These are phyloP conservation scores for Cytospora piceae DNA, from an alignment of 2,329 filamentous ascomycete genomes.

Conservation along the genomic window DNA sequence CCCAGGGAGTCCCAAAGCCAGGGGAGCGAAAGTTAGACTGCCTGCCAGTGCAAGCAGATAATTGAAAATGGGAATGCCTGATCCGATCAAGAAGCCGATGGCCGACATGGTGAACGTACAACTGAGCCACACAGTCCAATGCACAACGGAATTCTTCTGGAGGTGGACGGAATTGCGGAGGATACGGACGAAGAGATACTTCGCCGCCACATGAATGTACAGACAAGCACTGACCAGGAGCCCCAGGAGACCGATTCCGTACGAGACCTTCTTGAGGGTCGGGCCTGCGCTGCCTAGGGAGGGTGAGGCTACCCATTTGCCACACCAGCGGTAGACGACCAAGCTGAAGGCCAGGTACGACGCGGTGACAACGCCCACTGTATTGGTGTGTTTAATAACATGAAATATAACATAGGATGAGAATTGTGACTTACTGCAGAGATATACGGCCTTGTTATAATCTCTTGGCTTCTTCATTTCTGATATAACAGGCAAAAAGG, in stretches of 20 bases:
- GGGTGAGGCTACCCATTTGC: slow-evolving; percentile 64
- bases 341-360: slow-evolving; percentile 63
- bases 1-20: slow-evolving; percentile 20
- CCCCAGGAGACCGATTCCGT: slow-evolving; percentile 61
- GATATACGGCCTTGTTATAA: slow-evolving; percentile 62
- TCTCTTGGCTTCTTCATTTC: slow-evolving; percentile 65
- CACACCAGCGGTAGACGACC: slow-evolving; percentile 65
- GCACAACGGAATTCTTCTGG: slow-evolving; percentile 37
- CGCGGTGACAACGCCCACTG: slow-evolving; percentile 54
- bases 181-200: slow-evolving; percentile 42
- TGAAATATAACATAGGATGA: background rate
- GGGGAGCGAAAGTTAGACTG: slow-evolving; percentile 29
- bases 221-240: slow-evolving; percentile 49
- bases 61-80: slow-evolving; percentile 37
- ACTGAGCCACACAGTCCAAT: slow-evolving; percentile 39
- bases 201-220: slow-evolving; percentile 40
- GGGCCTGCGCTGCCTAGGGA: slow-evolving; percentile 64
- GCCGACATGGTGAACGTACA: slow-evolving; percentile 34
- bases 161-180: slow-evolving; percentile 39
- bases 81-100: slow-evolving; percentile 35
- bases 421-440: slow-evolving; percentile 45
- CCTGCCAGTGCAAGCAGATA: slow-evolving; percentile 31
- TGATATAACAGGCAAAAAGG: slow-evolving; percentile 48
- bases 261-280: slow-evolving; percentile 63
- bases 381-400: background rate